Conservation (phyloP, 345 rosid species). For the Garcia nutans region DNA sequence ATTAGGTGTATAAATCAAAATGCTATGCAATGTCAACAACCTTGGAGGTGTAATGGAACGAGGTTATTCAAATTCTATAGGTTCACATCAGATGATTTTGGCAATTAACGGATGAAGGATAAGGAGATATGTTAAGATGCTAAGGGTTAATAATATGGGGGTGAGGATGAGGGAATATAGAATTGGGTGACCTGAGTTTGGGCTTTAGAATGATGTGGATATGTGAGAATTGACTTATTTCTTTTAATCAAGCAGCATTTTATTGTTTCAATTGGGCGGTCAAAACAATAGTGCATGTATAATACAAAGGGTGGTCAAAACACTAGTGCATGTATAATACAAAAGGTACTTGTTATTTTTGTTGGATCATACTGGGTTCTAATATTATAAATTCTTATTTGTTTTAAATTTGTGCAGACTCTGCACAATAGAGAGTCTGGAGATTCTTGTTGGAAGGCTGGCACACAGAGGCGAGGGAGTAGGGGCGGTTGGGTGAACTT, state of each 20-base stretch:
- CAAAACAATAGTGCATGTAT: not conserved
- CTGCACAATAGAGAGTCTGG: constrained; percentile 58
- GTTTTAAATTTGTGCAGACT: constrained; percentile 42
- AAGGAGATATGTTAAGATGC: constrained; percentile 5
- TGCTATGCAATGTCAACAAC: not conserved
- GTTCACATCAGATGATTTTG: not conserved
- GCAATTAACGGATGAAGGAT: not conserved
- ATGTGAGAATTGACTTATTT: not conserved
- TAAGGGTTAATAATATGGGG: not conserved
- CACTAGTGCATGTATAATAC: not conserved
- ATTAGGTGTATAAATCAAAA: not conserved
- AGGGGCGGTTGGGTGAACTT: constrained; percentile 57
- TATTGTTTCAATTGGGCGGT: not conserved
- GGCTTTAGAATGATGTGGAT: not conserved
- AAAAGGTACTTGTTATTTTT: constrained; percentile 6
- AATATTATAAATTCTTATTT: not conserved
- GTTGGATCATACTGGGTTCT: constrained; percentile 18
- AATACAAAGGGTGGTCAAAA: not conserved
- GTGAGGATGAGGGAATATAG: not conserved
- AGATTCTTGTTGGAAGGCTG: constrained; percentile 71
- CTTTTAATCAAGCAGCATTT: not conserved
- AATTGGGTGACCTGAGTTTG: not conserved
- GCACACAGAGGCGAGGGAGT: constrained; percentile 57
- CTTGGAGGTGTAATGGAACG: not conserved
- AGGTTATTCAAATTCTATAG: not conserved